Conservation (phyloP, 257 asterid genomes). For the Solanum acaule region DNA sequence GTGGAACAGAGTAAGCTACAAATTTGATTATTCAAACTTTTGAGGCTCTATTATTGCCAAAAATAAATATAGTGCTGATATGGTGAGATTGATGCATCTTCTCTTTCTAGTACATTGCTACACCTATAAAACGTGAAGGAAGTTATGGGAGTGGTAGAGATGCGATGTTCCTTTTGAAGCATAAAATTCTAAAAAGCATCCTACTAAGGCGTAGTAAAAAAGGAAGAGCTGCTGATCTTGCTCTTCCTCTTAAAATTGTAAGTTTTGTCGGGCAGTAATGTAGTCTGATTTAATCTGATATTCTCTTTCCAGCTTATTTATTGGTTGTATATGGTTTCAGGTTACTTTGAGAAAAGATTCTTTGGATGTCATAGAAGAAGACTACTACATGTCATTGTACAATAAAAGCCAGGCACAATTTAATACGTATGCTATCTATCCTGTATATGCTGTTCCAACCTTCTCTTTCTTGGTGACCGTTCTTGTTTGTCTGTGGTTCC, state of each 20-base stretch:
- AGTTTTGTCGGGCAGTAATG: slow-evolving; percentile 9
- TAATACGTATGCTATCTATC: slow-evolving; percentile 54
- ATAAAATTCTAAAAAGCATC: slow-evolving; percentile 62
- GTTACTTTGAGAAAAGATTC: slow-evolving; percentile 66
- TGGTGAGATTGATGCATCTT: background rate
- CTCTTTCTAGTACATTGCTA: slow-evolving; percentile 48
- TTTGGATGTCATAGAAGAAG: slow-evolving; percentile 80
- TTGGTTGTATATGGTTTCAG: slow-evolving; percentile 24
- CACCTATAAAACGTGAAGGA: slow-evolving; percentile 65
- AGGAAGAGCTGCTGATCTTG: slow-evolving; percentile 98
- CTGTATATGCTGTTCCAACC: background rate
- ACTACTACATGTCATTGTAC: slow-evolving; percentile 70
- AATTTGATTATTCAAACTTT: background rate
- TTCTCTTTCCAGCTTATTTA: background rate
- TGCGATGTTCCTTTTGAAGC: slow-evolving; percentile 80
- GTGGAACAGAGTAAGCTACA: slow-evolving; percentile 79
- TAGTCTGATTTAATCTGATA: background rate
- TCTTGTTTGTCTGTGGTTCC: background rate
- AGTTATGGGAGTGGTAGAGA: slow-evolving; percentile 33
- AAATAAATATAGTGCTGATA: slow-evolving; percentile 1
- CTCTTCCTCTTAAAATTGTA: slow-evolving; percentile 86
- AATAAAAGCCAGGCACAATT: slow-evolving; percentile 84
- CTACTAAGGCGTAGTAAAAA: slow-evolving; percentile 83
- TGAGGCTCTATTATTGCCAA: background rate
- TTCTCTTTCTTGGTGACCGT: background rate